Percentiles rank a stretch among this genome's conserved stretches.
These are phyloP conservation scores for Besnoitia besnoiti DNA, from an alignment of 169 alveolate genomes.

Conservation along the genomic window DNA sequence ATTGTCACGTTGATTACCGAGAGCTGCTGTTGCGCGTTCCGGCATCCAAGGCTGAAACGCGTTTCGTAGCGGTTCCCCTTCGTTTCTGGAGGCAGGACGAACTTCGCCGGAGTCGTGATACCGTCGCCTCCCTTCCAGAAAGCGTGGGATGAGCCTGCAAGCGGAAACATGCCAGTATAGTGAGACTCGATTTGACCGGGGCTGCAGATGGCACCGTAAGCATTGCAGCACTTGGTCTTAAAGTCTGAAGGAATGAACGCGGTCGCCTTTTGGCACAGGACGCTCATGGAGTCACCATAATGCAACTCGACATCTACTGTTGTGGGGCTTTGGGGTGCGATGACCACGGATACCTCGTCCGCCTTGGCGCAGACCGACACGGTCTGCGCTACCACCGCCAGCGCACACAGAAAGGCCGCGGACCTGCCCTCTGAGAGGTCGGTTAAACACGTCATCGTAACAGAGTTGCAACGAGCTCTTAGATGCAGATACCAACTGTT, in stretches of 20 bases:
- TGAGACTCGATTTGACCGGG: conserved; percentile 2
- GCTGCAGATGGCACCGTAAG: background rate
- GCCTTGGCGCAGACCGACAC: too few relatives aligned
- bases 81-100: background rate
- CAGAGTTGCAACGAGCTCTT: too few relatives aligned
- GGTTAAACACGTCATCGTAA: too few relatives aligned
- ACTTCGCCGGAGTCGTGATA: background rate
- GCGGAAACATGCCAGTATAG: background rate
- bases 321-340: too few relatives aligned
- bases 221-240: conserved; percentile 11
- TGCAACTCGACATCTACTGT: background rate
- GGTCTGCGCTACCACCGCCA: too few relatives aligned
- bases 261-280: background rate
- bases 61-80: background rate
- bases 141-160: background rate
- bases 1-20: background rate
- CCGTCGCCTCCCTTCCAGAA: conserved; percentile 22
- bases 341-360: too few relatives aligned
- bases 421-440: too few relatives aligned
- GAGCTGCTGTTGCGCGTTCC: background rate
- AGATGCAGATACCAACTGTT: too few relatives aligned
- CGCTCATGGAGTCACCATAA: background rate
- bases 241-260: background rate
- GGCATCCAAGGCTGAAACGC: conserved; percentile 17
- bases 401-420: too few relatives aligned